phyloP scores from a whole-genome alignment of 73 alveolate species.

The Paramecium caudatum region DNA sequence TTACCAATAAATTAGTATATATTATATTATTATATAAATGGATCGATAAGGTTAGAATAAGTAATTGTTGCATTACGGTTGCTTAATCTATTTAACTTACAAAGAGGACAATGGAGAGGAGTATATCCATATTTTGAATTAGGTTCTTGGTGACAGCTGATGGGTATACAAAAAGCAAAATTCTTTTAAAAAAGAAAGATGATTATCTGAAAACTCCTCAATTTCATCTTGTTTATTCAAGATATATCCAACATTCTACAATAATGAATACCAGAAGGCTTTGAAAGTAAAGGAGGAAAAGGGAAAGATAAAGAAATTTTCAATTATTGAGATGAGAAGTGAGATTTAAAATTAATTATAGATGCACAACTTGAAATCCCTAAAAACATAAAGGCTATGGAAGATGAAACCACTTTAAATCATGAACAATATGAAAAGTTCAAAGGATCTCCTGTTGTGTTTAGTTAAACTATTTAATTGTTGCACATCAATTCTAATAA shows the following conservation, averaged over 20 bases:
- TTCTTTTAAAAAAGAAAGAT: slow-evolving; percentile 61
- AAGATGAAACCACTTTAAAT: slow-evolving; percentile 70
- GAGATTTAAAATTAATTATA: not conserved
- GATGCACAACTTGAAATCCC: slow-evolving; percentile 73
- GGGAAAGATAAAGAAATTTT: slow-evolving; percentile 1
- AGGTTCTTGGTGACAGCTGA: slow-evolving; percentile 71
- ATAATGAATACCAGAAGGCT: slow-evolving; percentile 68
- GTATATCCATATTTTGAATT: not conserved
- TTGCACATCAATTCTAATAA: slow-evolving; percentile 73
- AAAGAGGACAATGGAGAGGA: slow-evolving; percentile 49
- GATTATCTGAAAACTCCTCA: slow-evolving; percentile 30
- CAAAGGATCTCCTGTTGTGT: slow-evolving; percentile 74
- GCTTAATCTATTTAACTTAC: slow-evolving; percentile 20
- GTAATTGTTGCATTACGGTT: slow-evolving; percentile 44
- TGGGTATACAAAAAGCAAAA: slow-evolving; percentile 73
- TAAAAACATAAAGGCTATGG: slow-evolving; percentile 70
- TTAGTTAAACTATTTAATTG: slow-evolving; percentile 64
- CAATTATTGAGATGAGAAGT: slow-evolving; percentile 33
- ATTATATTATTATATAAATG: too few relatives aligned
- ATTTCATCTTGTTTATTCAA: slow-evolving; percentile 72
- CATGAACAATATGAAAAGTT: slow-evolving; percentile 69
- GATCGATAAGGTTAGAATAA: slow-evolving; percentile 52
- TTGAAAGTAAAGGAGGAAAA: slow-evolving; percentile 58
- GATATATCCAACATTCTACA: slow-evolving; percentile 69
- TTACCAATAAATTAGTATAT: too few relatives aligned